phyloP scores from a whole-genome alignment of 805 yeast genomes.

The Cyberlindnera xishuangbannaensis region DNA sequence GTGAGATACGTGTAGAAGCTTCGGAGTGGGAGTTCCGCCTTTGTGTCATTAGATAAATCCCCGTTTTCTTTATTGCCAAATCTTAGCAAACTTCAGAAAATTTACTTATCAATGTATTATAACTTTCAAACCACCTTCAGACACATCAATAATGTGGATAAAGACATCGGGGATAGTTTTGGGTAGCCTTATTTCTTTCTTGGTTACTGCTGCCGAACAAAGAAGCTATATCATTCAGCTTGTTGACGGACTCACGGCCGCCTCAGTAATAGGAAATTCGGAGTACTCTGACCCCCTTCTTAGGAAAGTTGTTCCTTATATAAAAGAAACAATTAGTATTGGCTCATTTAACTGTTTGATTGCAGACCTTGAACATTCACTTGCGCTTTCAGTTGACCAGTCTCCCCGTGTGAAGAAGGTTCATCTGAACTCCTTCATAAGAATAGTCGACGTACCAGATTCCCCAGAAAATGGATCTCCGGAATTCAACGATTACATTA shows the following conservation, averaged over 20 bases:
- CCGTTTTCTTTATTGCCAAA: too few species aligned
- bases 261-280: slow-evolving; percentile 1
- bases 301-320: slow-evolving; percentile 4
- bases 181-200: too few species aligned
- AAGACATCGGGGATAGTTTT: too few species aligned
- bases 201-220: too few species aligned
- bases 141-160: too few species aligned
- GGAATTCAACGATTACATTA: neutral
- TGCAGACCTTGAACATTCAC: slow-evolving; percentile 4
- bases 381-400: neutral
- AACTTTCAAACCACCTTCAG: too few species aligned
- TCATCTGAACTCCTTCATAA: slow-evolving; percentile 1
- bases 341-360: slow-evolving; percentile 11
- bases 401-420: slow-evolving; percentile 4
- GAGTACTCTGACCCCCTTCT: slow-evolving; percentile 1
- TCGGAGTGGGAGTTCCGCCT: too few species aligned
- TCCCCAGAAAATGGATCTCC: too few species aligned
- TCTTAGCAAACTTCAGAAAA: too few species aligned
- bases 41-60: too few species aligned
- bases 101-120: too few species aligned
- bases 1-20: too few species aligned
- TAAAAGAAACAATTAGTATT: slow-evolving; percentile 5
- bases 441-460: slow-evolving; percentile 1
- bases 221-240: slow-evolving; percentile 10
- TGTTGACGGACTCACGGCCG: slow-evolving; percentile 5